Evolutionary conservation across 306 rosid species (phyloP), one percentile per base, ranked within the genome.

Genomic region (Sesbania bispinosa): DNA sequence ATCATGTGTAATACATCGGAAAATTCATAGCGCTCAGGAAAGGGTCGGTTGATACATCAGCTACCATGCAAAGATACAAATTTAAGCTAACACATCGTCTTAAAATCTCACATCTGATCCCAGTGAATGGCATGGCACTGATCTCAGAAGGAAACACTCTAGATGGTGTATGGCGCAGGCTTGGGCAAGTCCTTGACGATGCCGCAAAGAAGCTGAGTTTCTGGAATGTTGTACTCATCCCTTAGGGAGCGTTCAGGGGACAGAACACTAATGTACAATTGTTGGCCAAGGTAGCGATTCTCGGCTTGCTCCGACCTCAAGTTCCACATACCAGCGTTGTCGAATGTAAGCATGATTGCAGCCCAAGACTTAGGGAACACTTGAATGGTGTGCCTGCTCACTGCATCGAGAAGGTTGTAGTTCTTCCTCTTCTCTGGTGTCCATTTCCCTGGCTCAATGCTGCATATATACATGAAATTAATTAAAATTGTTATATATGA

Each of bases 281-380:
- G 85, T 14, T 89, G 96, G 1, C 96, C 96, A 11, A 89, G 75
- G 78, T 87, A 87, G n/a, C 82, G 76, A 6, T 80, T 81, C 85
- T 89, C 96, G 0, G 80, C 29, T 0, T 62, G 3, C 72, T 85
- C 92, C 3, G 92, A 89, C 71, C 96, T 78, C 60, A 89, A 32
- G 48, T 85, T 85, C 96, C 96, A 89, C 96, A 89, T 86, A 3
- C 96, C 96, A 3, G 85, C 89, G 15, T 86, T 89, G 79, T 89
- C 96, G 10, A 82, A 85, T 30, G 96, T 74, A 38, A 83, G n/a
- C 69, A 89, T 41, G 4, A 89, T 62, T 1, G 92, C 92, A 0
- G 87, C 89, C 85, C 86, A 89, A 0, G 96, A 85, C 43, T 88
- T 88, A 0, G 97, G 97, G 65, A 33, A 89, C 10, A 92, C 92